Conservation (phyloP, 441 rosid genomes). For the Populus hybrid region DNA sequence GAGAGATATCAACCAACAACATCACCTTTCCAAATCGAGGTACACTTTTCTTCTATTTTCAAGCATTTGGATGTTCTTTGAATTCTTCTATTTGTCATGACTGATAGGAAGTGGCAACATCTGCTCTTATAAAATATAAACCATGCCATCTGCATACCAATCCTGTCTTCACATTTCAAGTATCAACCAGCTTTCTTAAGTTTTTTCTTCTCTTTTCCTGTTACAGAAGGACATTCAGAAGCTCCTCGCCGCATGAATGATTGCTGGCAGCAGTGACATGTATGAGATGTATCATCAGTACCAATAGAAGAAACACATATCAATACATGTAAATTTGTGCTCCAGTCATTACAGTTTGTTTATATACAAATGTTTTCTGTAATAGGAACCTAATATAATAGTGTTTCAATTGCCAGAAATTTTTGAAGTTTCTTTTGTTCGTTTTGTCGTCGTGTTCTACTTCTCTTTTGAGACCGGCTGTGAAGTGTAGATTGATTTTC, state of each 20-base stretch:
- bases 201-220: conserved; percentile 6
- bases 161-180: too few species aligned
- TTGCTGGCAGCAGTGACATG: neutral
- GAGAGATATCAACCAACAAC: conserved; percentile 81
- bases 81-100: neutral
- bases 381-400: neutral
- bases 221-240: conserved; percentile 70
- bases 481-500: neutral
- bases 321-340: conserved; percentile 10
- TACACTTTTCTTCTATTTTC: conserved; percentile 18
- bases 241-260: conserved; percentile 52
- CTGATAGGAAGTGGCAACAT: neutral
- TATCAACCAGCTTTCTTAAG: neutral
- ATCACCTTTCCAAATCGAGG: conserved; percentile 80
- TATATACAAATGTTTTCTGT: neutral
- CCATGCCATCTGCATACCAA: neutral
- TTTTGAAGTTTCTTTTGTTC: neutral
- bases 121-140: neutral
- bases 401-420: neutral
- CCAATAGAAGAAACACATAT: neutral
- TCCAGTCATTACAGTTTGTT: conserved; percentile 6
- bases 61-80: neutral
- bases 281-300: neutral
- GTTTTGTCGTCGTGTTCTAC: neutral
- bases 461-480: neutral